Conservation (phyloP, 2,329 filamentous ascomycete genomes). For the Trichoderma aggressivum region DNA sequence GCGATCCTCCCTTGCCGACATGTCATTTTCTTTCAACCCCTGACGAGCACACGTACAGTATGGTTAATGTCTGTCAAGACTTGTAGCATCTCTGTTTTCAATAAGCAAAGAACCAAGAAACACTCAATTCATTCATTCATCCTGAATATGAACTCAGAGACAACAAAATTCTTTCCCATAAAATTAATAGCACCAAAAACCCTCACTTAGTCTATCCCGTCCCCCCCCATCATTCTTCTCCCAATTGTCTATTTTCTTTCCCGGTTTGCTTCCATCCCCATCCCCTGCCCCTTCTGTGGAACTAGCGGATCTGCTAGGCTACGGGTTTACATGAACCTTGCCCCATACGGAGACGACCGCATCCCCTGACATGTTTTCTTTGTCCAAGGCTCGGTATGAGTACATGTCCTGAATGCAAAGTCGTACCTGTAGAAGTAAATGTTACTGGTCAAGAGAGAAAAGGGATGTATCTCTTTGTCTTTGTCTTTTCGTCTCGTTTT, state of each 20-base stretch:
- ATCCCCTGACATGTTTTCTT: not conserved
- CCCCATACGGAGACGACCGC: not conserved
- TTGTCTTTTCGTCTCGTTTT: not conserved
- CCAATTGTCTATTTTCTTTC: not conserved
- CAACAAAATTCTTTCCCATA: not conserved
- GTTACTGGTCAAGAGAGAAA: not conserved
- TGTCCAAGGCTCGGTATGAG: not conserved
- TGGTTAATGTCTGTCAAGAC: not conserved
- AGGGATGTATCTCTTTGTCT: not conserved
- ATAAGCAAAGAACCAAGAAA: not conserved
- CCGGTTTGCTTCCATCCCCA: conserved; percentile 3
- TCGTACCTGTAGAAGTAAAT: not conserved
- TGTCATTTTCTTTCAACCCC: not conserved
- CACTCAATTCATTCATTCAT: not conserved
- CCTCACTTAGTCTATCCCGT: not conserved
- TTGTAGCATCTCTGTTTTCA: not conserved
- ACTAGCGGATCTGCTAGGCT: conserved; percentile 5
- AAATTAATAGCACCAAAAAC: not conserved
- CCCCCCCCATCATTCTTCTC: not conserved
- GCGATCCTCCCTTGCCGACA: not conserved
- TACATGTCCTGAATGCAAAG: not conserved
- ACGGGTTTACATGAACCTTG: not conserved
- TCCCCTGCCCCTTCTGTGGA: not conserved
- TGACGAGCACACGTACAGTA: not conserved
- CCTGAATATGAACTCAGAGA: not conserved